Percentiles rank a stretch among this genome's conserved stretches.
These are phyloP conservation scores for Stereocaulon alpinum DNA, from an alignment of 495 filamentous ascomycete species.

Conservation along the genomic window DNA sequence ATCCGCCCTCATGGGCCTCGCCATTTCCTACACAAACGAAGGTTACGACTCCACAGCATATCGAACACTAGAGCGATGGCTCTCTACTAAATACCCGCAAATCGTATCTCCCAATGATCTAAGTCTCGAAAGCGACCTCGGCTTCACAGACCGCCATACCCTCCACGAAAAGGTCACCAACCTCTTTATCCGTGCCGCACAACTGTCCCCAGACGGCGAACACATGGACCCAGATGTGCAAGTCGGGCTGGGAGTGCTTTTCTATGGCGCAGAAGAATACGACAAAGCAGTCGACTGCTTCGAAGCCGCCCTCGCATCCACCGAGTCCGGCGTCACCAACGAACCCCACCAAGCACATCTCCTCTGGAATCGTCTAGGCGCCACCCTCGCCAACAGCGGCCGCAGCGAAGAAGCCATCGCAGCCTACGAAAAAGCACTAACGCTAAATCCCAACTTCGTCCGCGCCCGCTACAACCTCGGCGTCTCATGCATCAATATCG, in stretches of 20 bases:
- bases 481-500: conserved; percentile 95
- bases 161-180: conserved; percentile 84
- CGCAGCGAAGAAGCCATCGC: conserved; percentile 91
- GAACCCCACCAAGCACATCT: conserved; percentile 71
- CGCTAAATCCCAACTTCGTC: conserved; percentile 87
- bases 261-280: conserved; percentile 96
- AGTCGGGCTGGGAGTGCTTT: conserved; percentile 91
- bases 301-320: conserved; percentile 70
- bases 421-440: conserved; percentile 86
- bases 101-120: conserved; percentile 60
- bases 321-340: conserved; percentile 69
- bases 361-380: conserved; percentile 95
- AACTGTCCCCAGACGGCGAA: conserved; percentile 74
- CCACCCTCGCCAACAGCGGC: conserved; percentile 89
- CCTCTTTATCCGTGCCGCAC: conserved; percentile 84
- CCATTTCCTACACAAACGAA: conserved; percentile 98
- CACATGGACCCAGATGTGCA: conserved; percentile 98
- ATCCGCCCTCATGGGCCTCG: conserved; percentile 83
- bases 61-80: conserved; percentile 92
- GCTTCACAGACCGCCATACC: conserved; percentile 83
- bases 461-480: conserved; percentile 94
- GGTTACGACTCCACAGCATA: conserved; percentile 96
- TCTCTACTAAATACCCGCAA: conserved; percentile 80
- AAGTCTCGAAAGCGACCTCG: conserved; percentile 60
- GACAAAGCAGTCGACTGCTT: conserved; percentile 99